Conservation (phyloP, 2,329 filamentous ascomycete genomes). For the Ambrosiella cleistominuta region DNA sequence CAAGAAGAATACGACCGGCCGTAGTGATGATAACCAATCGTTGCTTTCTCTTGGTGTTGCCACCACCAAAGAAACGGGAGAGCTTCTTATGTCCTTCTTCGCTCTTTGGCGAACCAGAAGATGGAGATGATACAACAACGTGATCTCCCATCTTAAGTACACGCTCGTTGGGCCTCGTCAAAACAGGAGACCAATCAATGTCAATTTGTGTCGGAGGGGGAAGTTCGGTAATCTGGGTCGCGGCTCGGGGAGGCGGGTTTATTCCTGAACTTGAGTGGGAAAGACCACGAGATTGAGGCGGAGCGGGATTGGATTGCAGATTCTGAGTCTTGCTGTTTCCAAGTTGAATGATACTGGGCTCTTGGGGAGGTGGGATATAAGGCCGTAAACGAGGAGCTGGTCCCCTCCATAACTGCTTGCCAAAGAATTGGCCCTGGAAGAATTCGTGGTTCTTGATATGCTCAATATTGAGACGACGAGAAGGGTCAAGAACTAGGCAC, state of each 20-base stretch:
- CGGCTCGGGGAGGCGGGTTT: not conserved
- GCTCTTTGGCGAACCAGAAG: slow-evolving; percentile 54
- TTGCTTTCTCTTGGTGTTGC: slow-evolving; percentile 80
- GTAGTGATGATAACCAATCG: slow-evolving; percentile 90
- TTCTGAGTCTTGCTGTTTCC: slow-evolving; percentile 2
- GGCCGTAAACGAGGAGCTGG: slow-evolving; percentile 77
- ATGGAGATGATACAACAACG: slow-evolving; percentile 62
- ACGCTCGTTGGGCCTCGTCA: slow-evolving; percentile 78
- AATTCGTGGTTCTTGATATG: slow-evolving; percentile 95
- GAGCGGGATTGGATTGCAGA: not conserved
- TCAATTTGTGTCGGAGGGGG: slow-evolving; percentile 93
- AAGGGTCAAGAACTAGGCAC: slow-evolving; percentile 74
- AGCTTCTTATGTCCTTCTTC: slow-evolving; percentile 72
- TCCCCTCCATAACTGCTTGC: slow-evolving; percentile 69
- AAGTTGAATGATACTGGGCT: slow-evolving; percentile 57
- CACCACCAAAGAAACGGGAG: slow-evolving; percentile 81
- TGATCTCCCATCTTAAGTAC: slow-evolving; percentile 90
- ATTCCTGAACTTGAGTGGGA: not conserved
- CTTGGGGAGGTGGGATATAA: slow-evolving; percentile 60
- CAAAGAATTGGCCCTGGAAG: slow-evolving; percentile 75
- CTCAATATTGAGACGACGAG: slow-evolving; percentile 71
- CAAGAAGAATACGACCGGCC: slow-evolving; percentile 74
- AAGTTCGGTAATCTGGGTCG: slow-evolving; percentile 60
- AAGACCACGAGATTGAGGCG: slow-evolving; percentile 1
- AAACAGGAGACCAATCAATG: slow-evolving; percentile 94